phyloP scores from a whole-genome alignment of 176 grass and related monocot genomes.

The Melocanna baccifera region DNA sequence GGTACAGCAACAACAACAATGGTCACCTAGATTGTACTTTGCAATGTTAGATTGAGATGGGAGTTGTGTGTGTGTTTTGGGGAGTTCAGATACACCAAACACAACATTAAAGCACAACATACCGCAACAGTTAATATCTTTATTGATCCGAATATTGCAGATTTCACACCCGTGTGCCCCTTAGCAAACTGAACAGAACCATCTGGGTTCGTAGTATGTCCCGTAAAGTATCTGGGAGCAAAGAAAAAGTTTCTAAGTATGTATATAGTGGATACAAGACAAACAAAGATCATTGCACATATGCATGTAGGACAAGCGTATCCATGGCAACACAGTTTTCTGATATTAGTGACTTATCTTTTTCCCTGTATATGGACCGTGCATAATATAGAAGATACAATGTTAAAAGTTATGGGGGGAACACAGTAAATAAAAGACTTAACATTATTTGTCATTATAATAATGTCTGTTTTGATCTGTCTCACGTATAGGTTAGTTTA shows the following conservation, averaged over 20 bases:
- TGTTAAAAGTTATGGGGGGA: not conserved
- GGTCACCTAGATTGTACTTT: slow-evolving; percentile 61
- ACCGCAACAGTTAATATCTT: slow-evolving; percentile 93
- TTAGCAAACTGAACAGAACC: slow-evolving; percentile 72
- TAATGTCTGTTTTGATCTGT: not conserved
- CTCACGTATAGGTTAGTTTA: not conserved
- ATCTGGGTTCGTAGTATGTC: slow-evolving; percentile 68
- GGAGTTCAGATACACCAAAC: not conserved
- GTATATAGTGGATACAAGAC: slow-evolving; percentile 13
- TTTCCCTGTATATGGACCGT: not conserved
- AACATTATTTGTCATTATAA: not conserved
- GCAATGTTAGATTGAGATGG: slow-evolving; percentile 15
- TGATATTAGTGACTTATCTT: not conserved
- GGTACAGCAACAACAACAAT: slow-evolving; percentile 95
- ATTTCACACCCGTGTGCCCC: slow-evolving; percentile 74
- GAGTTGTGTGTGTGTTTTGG: too few relatives aligned
- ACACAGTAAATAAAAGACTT: not conserved
- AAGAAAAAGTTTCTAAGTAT: slow-evolving; percentile 8
- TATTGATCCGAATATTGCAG: slow-evolving; percentile 68
- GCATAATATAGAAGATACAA: not conserved
- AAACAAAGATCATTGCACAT: slow-evolving; percentile 10
- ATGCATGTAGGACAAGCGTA: not conserved
- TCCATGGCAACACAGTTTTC: not conserved
- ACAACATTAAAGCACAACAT: slow-evolving; percentile 26
- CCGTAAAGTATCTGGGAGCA: slow-evolving; percentile 82